Evolutionary conservation across 2,329 filamentous ascomycete species (phyloP), one percentile per base, ranked within the genome.

Genomic region (Plenodomus biglobosus): DNA sequence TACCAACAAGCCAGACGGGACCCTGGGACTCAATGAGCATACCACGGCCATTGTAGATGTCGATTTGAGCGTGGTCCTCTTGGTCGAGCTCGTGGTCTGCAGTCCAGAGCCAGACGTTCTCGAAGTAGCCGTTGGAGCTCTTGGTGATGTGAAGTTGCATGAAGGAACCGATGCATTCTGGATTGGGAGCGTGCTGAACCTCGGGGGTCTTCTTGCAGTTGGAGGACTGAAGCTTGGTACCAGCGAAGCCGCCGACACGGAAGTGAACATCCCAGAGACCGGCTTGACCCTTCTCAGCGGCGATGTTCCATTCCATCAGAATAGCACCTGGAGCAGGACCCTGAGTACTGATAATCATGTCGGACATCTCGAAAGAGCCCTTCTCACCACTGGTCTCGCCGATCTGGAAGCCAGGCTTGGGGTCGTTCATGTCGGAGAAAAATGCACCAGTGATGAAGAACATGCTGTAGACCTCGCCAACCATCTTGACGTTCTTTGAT

Each of bases 241-340:
- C 92, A 3, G 88, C 86, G 45, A 86, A 85, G 37, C 94, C 94
- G 62, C 91, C 92, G 61, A 99, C 83, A 66, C 94, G 90, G 75
- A 94, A 87, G 78, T 99, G 94, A n/a, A 92, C 86, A 65, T 99
- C 94, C 89, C 92, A 99, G 74, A 96, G 85, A 53, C 85, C 92
- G 17, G 85, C 85, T 1, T 84, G 82, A 39, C 90, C 90, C 48
- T 85, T 80, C 73, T 78, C 59, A 3, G 80, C 70, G 37, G 83
- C 84, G 36, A 96, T 78, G 74, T 96, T 96, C 88, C 90, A 96
- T 71, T 96, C 83, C 76, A 96, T 85, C 68, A 96, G 81, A 65
- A 96, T 90, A 16, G 91, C 92, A 57, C 92, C 92, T 0, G 91
- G 87, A 54, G 90, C 86, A 2, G 91, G 78, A 3, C 92, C 92